These are phyloP conservation scores for barrel medic (Medicago truncatula) DNA, from an alignment of 306 rosid species.

Conservation along the genomic window DNA sequence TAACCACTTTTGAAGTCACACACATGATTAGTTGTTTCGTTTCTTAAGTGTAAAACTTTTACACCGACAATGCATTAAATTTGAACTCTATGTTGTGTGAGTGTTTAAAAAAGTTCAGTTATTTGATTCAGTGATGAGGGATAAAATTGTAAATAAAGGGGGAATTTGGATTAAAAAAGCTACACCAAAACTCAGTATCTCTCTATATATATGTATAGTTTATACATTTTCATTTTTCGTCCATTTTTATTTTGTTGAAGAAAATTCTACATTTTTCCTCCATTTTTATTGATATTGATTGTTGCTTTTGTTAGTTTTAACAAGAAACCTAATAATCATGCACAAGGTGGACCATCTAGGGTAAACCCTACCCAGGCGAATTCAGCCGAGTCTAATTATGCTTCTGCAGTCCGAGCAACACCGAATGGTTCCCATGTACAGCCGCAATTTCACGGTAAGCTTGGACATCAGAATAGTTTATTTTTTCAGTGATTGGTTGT, in stretches of 20 bases:
- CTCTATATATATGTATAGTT: constrained; percentile 1
- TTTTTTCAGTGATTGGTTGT: background rate
- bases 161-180: background rate
- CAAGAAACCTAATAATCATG: constrained; percentile 79
- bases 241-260: too few species aligned
- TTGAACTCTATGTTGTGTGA: background rate
- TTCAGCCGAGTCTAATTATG: constrained; percentile 59
- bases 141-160: background rate
- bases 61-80: background rate
- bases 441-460: constrained; percentile 68
- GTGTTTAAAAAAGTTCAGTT: background rate
- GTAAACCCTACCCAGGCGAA: constrained; percentile 56
- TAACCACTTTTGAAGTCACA: background rate
- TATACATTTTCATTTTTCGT: background rate
- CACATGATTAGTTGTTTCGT: background rate
- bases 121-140: background rate
- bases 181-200: background rate
- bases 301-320: constrained; percentile 55
- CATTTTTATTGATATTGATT: constrained; percentile 33
- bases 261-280: background rate
- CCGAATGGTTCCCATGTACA: constrained; percentile 73
- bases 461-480: background rate
- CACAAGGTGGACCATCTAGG: constrained; percentile 92
- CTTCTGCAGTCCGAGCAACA: constrained; percentile 56
- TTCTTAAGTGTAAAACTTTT: background rate